phyloP scores from a whole-genome alignment of 2,329 filamentous ascomycete genomes.

The Fusarium brachygibbosum region DNA sequence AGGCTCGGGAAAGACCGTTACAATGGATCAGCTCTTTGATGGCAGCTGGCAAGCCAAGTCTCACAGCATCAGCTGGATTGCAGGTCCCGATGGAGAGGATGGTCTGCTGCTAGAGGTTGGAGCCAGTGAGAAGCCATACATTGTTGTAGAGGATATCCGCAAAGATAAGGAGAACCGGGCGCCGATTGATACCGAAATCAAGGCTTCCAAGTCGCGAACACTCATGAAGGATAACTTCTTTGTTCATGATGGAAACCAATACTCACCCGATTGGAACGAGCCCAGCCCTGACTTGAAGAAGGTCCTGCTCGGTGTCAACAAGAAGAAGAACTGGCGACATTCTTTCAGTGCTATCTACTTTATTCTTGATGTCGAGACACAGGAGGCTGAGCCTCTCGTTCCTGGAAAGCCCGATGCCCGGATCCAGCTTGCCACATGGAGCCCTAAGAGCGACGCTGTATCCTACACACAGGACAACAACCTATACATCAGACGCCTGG shows the following conservation, averaged over 20 bases:
- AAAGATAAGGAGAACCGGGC: constrained; percentile 56
- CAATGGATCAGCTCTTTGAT: constrained; percentile 76
- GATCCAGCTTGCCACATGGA: constrained; percentile 91
- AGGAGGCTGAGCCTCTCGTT: constrained; percentile 82
- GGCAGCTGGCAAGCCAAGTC: constrained; percentile 75
- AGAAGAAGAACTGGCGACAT: constrained; percentile 86
- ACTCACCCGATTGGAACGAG: constrained; percentile 73
- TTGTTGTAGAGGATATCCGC: constrained; percentile 89
- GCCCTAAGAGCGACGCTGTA: constrained; percentile 85
- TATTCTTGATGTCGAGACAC: constrained; percentile 89
- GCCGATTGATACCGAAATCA: constrained; percentile 49
- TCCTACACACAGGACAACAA: constrained; percentile 95
- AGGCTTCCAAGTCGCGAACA: constrained; percentile 68
- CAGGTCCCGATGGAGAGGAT: constrained; percentile 81
- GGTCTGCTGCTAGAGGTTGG: constrained; percentile 84
- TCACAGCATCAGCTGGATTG: constrained; percentile 82
- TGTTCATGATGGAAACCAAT: constrained; percentile 65
- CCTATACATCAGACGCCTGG: constrained; percentile 79
- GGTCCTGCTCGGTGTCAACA: constrained; percentile 83
- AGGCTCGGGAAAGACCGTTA: constrained; percentile 79
- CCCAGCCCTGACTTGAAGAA: constrained; percentile 88
- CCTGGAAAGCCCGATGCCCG: constrained; percentile 73
- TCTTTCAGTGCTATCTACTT: constrained; percentile 90
- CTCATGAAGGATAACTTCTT: constrained; percentile 81
- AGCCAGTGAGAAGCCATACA: constrained; percentile 74